Evolutionary conservation across 495 filamentous ascomycete genomes (phyloP).

Genomic region (Diplogelasinospora grovesii): DNA sequence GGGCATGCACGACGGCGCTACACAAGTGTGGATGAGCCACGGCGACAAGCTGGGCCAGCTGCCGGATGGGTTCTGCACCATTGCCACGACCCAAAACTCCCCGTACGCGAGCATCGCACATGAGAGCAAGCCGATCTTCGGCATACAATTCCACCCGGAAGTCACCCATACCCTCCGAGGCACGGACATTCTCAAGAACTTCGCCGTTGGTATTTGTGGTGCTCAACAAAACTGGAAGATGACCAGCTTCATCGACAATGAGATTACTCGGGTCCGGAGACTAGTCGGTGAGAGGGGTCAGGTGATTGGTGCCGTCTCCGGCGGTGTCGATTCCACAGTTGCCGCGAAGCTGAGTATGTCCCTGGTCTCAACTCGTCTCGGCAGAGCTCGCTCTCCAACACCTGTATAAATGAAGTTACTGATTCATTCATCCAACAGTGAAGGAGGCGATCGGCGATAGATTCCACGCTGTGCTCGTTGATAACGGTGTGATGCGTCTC

Average conservation of each 20-base stretch:
- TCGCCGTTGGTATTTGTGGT: conserved; percentile 71
- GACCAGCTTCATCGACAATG: conserved; percentile 69
- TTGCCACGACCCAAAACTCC: conserved; percentile 67
- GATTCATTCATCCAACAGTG: conserved; percentile 29
- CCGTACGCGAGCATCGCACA: conserved; percentile 79
- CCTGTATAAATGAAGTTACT: conserved; percentile 7
- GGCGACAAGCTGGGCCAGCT: conserved; percentile 72
- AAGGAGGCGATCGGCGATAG: conserved; percentile 62
- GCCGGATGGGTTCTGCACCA: conserved; percentile 61
- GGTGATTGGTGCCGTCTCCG: conserved; percentile 79
- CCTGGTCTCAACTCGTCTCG: too few species aligned
- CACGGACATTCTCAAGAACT: conserved; percentile 64
- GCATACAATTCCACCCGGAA: conserved; percentile 42
- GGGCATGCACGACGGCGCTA: conserved; percentile 57
- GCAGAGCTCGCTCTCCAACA: too few species aligned
- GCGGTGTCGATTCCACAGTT: conserved; percentile 90
- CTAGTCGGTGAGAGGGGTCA: conserved; percentile 74
- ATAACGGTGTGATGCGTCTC: conserved; percentile 83
- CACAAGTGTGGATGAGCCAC: conserved; percentile 77
- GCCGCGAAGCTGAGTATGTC: conserved; percentile 81
- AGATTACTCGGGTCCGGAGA: conserved; percentile 67
- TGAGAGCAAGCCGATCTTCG: conserved; percentile 57
- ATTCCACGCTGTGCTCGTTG: conserved; percentile 82
- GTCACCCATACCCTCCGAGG: conserved; percentile 60
- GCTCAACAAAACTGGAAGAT: conserved; percentile 75